These are phyloP conservation scores for Penicillium tannophilum DNA, from an alignment of 495 filamentous ascomycete genomes.

Conservation along the genomic window DNA sequence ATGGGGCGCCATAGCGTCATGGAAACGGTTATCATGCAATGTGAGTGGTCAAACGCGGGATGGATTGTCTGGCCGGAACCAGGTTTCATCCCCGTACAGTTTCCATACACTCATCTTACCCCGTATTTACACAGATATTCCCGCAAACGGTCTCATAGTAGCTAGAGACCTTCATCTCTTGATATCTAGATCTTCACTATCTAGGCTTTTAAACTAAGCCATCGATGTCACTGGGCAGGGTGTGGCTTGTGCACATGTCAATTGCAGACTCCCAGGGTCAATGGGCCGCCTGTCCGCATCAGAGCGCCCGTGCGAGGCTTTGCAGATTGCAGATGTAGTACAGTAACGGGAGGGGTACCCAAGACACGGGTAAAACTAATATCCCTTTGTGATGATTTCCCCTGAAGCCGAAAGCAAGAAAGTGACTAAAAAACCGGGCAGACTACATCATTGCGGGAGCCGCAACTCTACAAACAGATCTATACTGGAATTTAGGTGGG, in stretches of 20 bases:
- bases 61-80: constrained; percentile 7
- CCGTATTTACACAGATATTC: constrained; percentile 10
- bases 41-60: constrained; percentile 15
- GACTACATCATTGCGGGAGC: neutral
- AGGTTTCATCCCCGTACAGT: neutral
- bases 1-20: constrained; percentile 25
- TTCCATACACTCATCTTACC: constrained; percentile 13
- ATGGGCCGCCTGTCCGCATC: constrained; percentile 8
- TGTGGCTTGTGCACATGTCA: constrained; percentile 10
- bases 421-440: neutral
- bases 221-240: constrained; percentile 16
- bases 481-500: neutral
- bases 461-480: neutral
- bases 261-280: constrained; percentile 1
- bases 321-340: neutral
- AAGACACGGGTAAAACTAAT: neutral
- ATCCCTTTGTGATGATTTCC: neutral
- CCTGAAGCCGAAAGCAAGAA: constrained; percentile 4
- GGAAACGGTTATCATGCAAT: neutral
- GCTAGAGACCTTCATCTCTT: neutral
- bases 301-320: constrained; percentile 15
- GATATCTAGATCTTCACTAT: neutral
- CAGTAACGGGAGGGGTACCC: neutral
- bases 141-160: constrained; percentile 1
- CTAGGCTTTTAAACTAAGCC: constrained; percentile 6